Evolutionary conservation across 2,329 filamentous ascomycete genomes (phyloP).

Genomic region (Xylaria sp.): DNA sequence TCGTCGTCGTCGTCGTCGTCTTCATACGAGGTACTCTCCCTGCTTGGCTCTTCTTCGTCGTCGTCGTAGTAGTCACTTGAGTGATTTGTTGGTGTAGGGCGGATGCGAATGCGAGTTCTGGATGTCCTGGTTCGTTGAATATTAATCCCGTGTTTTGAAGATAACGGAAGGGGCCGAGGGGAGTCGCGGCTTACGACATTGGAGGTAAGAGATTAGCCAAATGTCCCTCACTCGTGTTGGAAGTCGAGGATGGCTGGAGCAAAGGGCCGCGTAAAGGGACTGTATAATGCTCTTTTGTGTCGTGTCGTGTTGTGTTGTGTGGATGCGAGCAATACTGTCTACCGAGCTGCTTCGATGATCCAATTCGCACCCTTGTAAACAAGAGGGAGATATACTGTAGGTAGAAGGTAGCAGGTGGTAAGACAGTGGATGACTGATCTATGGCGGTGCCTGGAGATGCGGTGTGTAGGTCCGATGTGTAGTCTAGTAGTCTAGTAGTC

Average conservation of each 20-base stretch:
- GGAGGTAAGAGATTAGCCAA: constrained; percentile 49
- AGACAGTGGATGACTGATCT: constrained; percentile 11
- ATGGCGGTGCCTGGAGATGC: constrained; percentile 6
- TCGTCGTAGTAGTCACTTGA: constrained; percentile 28
- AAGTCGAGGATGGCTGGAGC: constrained; percentile 58
- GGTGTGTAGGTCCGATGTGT: constrained; percentile 17
- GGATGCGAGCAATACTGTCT: constrained; percentile 11
- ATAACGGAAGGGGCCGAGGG: constrained; percentile 34
- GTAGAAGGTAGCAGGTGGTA: constrained; percentile 13
- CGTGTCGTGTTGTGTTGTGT: background rate
- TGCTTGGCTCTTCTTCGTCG: constrained; percentile 29
- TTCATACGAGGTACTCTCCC: constrained; percentile 40
- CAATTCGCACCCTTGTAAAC: constrained; percentile 8
- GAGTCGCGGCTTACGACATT: constrained; percentile 57
- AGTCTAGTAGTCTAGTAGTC: too few relatives aligned
- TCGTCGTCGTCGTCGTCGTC: constrained; percentile 53
- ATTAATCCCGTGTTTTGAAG: constrained; percentile 33
- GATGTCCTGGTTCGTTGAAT: constrained; percentile 28
- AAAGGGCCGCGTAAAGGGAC: constrained; percentile 48
- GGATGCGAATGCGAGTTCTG: constrained; percentile 36
- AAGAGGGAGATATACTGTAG: constrained; percentile 12
- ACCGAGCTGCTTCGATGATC: constrained; percentile 18
- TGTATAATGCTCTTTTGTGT: too few relatives aligned
- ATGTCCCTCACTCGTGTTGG: constrained; percentile 60
- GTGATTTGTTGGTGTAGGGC: constrained; percentile 1